Base-by-base conservation (phyloP, 1,284 basidiomycete genomes). In the Tilletia setariae region DNA sequence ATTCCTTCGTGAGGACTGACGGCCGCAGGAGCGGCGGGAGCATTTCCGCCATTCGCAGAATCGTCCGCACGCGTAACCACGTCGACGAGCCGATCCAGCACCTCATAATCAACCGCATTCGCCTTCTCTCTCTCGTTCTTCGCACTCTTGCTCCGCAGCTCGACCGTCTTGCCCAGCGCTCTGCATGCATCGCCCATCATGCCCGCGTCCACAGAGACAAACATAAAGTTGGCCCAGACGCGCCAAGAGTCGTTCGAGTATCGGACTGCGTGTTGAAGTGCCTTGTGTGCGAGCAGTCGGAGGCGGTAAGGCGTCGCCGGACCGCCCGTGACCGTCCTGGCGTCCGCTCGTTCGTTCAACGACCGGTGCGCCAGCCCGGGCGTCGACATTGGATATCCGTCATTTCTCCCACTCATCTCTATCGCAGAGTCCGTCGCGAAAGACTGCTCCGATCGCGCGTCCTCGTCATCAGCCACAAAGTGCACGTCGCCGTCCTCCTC, bases 181-280 rank as follows among this genome's bases (percentile, higher is more conserved):
- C 92, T 89, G 65, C 88, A 89, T 0, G 93, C 91, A 81, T 99
- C 95, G 8, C 88, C 85, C 56, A 97, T 86, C 83, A 97, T 91
- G 7, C 94, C 95, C 16, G 97, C 91, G 77, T 98, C 93, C 83
- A 97, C 87, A 7, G 92, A 88, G 44, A 98, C 90, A 74, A 97
- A 86, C 91, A 94, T 95, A 85, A 94, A 98, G 85, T 99, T 99
- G 74, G 87, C 87, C 96, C 96, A 99, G 88, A 99, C 94, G 19
- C 92, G 88, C 95, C 95, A 98, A 79, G 94, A 94, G 65, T 93
- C 90, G 83, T 92, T 91, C 65, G 88, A 87, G 80, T 88, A 89
- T 74, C 89, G 90, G 69, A 98, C 87, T 2, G 94, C 93, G 74
- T 93, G 90, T 75, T 91, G 90, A 49, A 99, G 89, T 13, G 96